phyloP scores from a whole-genome alignment of 176 grass and related monocot genomes.

The Oryza rufipogon region DNA sequence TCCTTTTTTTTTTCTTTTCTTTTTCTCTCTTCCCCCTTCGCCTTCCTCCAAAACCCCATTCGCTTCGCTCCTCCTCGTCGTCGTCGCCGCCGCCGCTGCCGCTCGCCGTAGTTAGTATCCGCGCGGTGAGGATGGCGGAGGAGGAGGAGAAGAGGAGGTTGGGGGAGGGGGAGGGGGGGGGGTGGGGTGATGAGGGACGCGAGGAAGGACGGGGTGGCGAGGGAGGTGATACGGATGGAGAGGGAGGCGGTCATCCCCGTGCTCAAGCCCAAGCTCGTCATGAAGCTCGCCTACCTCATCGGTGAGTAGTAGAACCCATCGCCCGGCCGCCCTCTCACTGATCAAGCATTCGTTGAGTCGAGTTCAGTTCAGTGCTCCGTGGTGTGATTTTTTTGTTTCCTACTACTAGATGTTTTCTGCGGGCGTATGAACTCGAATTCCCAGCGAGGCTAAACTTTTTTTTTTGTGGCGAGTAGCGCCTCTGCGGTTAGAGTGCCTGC shows the following conservation, averaged over 20 bases:
- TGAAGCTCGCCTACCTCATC: conserved; percentile 77
- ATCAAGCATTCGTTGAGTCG: not conserved
- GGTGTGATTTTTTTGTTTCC: too few species aligned
- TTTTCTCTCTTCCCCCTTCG: not conserved
- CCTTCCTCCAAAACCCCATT: not conserved
- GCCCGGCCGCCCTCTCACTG: too few species aligned
- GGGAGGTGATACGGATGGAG: conserved; percentile 74
- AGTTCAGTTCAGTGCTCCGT: too few species aligned
- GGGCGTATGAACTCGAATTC: not conserved
- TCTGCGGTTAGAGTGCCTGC: too few species aligned
- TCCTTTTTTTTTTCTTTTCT: too few species aligned
- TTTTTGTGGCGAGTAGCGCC: not conserved
- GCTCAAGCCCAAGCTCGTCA: conserved; percentile 81
- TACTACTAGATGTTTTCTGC: too few species aligned
- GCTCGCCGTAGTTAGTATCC: not conserved
- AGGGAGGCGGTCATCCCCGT: conserved; percentile 78
- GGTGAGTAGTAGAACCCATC: conserved; percentile 61
- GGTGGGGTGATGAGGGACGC: conserved; percentile 19
- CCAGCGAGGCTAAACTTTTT: not conserved
- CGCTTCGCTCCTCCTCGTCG: not conserved
- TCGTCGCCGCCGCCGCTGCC: not conserved
- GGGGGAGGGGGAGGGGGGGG: not conserved
- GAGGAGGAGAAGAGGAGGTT: not conserved
- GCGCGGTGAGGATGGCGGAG: not conserved
- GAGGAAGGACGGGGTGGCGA: conserved; percentile 47